phyloP scores from a whole-genome alignment of 768 basidiomycete genomes.

The Macrolepiota fuliginosa region DNA sequence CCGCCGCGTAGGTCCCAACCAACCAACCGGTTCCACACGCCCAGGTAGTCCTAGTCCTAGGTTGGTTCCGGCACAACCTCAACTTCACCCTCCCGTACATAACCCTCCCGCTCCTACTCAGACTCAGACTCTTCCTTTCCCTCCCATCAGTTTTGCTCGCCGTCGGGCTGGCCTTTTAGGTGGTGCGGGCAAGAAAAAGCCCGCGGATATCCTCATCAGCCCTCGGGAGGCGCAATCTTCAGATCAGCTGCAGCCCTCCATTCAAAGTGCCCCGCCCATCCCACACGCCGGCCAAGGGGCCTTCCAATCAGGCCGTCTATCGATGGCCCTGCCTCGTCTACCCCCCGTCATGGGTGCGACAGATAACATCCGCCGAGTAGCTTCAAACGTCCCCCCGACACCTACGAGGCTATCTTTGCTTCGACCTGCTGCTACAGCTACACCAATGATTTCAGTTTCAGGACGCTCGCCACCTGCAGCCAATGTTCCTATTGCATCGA shows the following conservation, averaged over 20 bases:
- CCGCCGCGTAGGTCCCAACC: constrained; percentile 24
- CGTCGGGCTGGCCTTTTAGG: constrained; percentile 68
- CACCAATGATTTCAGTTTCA: constrained; percentile 27
- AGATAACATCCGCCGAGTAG: constrained; percentile 46
- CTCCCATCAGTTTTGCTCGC: constrained; percentile 74
- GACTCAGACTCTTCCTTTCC: constrained; percentile 55
- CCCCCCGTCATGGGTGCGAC: constrained; percentile 45
- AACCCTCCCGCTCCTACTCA: constrained; percentile 23
- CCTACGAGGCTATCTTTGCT: constrained; percentile 61
- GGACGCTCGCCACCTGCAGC: constrained; percentile 53
- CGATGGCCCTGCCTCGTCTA: constrained; percentile 68
- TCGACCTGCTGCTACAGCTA: constrained; percentile 24
- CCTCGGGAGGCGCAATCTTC: constrained; percentile 54
- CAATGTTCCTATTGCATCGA: constrained; percentile 66
- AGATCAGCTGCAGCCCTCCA: constrained; percentile 60
- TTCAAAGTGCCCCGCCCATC: constrained; percentile 76
- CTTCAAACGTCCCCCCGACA: constrained; percentile 67
- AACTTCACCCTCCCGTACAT: constrained; percentile 14
- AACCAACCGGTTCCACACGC: constrained; percentile 20
- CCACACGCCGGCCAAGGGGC: constrained; percentile 45
- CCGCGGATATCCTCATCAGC: constrained; percentile 77
- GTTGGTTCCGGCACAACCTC: constrained; percentile 24
- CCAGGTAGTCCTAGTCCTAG: constrained; percentile 34
- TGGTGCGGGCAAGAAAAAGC: constrained; percentile 56
- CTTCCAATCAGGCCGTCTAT: constrained; percentile 43